phyloP scores from a whole-genome alignment of 495 filamentous ascomycete genomes.

The Aspergillus steynii region DNA sequence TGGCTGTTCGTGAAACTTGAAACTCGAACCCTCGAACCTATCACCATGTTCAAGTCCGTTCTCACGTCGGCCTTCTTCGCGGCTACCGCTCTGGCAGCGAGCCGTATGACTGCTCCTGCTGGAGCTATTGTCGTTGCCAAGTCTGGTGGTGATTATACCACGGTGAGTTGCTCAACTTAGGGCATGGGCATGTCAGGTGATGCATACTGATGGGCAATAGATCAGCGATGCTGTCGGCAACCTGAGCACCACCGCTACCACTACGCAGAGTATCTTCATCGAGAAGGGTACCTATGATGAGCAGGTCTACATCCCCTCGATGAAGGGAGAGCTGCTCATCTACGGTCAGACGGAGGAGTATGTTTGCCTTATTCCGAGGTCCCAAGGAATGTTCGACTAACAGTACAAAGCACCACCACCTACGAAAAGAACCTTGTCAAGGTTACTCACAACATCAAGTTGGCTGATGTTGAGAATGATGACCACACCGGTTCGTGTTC shows the following conservation, averaged over 20 bases:
- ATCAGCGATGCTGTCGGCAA: conserved; percentile 59
- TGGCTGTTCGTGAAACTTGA: too few relatives aligned
- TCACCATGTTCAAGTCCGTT: conserved; percentile 13
- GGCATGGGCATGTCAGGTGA: not conserved
- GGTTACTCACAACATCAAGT: conserved; percentile 48
- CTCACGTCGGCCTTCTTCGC: conserved; percentile 21
- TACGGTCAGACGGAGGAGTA: conserved; percentile 62
- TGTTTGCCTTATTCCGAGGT: not conserved
- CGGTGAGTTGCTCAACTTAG: conserved; percentile 16
- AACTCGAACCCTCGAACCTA: not conserved
- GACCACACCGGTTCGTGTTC: conserved; percentile 36
- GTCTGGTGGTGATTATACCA: conserved; percentile 41
- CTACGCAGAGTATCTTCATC: conserved; percentile 64
- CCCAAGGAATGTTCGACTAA: not conserved
- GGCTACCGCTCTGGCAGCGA: conserved; percentile 33
- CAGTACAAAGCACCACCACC: conserved; percentile 32
- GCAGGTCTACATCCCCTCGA: conserved; percentile 55
- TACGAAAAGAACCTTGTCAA: conserved; percentile 61
- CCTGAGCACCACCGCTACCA: conserved; percentile 46
- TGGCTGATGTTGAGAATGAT: conserved; percentile 38
- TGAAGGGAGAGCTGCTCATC: conserved; percentile 54
- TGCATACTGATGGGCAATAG: conserved; percentile 17
- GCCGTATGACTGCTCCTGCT: conserved; percentile 50
- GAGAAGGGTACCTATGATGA: conserved; percentile 55
- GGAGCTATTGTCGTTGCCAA: conserved; percentile 54